Conservation (phyloP, 2,329 filamentous ascomycete species). For the Curvularia lunata region DNA sequence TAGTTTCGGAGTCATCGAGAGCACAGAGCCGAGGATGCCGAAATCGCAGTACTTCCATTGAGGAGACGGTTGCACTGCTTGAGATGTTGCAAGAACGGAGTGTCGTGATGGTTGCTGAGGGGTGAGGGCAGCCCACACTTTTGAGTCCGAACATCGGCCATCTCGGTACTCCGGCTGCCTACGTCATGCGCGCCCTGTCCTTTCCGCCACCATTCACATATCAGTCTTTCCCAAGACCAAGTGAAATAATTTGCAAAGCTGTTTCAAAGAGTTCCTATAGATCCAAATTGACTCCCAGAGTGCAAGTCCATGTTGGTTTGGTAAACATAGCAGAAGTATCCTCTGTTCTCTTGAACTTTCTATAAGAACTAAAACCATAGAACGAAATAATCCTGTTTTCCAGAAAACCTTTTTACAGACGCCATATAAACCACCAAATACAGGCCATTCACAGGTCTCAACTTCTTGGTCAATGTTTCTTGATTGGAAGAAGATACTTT, state of each 20-base stretch:
- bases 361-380: no score
- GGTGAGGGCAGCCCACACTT: neutral
- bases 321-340: no score
- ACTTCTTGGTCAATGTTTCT: no score
- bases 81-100: conserved; percentile 3
- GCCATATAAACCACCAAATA: no score
- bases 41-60: neutral
- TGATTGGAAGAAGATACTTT: no score
- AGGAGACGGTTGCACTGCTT: neutral
- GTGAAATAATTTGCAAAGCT: neutral
- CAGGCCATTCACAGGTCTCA: no score
- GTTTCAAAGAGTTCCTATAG: neutral
- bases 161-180: conserved; percentile 13
- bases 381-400: no score
- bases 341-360: no score
- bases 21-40: neutral
- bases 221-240: neutral
- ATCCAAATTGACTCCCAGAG: no score
- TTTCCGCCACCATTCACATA: neutral
- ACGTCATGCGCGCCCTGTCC: conserved; percentile 3
- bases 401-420: no score
- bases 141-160: conserved; percentile 17
- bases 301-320: no score
- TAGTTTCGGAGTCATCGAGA: neutral
- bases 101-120: neutral